Evolutionary conservation across 2,329 filamentous ascomycete genomes (phyloP).

Genomic region (Aureobasidium sp.): DNA sequence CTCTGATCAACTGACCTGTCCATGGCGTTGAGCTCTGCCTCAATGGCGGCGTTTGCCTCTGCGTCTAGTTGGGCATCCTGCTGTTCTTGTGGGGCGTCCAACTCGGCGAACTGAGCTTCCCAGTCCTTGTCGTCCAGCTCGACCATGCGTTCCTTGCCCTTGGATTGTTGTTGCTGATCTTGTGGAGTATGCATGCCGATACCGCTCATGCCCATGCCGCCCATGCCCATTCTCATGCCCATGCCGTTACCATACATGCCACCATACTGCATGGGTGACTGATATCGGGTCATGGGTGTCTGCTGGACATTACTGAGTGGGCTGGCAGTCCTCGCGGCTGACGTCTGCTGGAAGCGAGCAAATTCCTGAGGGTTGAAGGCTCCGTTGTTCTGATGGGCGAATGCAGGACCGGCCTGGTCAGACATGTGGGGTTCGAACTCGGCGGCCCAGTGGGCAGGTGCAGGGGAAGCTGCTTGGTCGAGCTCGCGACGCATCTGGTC

Average conservation of each 20-base stretch:
- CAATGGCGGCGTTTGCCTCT: slow-evolving; percentile 65
- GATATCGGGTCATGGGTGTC: slow-evolving; percentile 41
- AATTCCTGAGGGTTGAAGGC: slow-evolving; percentile 78
- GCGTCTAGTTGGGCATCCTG: slow-evolving; percentile 41
- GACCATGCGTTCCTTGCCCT: slow-evolving; percentile 74
- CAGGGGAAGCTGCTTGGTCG: slow-evolving; percentile 46
- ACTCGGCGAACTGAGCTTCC: slow-evolving; percentile 92
- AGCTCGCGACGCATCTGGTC: slow-evolving; percentile 57
- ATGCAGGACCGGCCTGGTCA: slow-evolving; percentile 49
- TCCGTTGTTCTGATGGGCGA: slow-evolving; percentile 43
- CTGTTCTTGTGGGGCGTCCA: slow-evolving; percentile 57
- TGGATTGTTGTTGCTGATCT: slow-evolving; percentile 49
- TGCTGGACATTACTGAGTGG: slow-evolving; percentile 11
- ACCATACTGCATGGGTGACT: slow-evolving; percentile 48
- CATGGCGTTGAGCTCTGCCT: slow-evolving; percentile 79
- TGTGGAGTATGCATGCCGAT: slow-evolving; percentile 33
- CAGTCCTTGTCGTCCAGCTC: slow-evolving; percentile 90
- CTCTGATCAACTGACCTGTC: slow-evolving; percentile 59
- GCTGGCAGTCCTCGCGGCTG: slow-evolving; percentile 9
- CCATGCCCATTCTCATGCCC: slow-evolving; percentile 47
- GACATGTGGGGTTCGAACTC: slow-evolving; percentile 49
- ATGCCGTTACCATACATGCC: slow-evolving; percentile 44
- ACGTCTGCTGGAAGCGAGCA: slow-evolving; percentile 59
- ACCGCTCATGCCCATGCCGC: slow-evolving; percentile 27
- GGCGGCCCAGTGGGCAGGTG: slow-evolving; percentile 50